phyloP scores from a whole-genome alignment of 2,329 filamentous ascomycete genomes.

The Zasmidium cellare region DNA sequence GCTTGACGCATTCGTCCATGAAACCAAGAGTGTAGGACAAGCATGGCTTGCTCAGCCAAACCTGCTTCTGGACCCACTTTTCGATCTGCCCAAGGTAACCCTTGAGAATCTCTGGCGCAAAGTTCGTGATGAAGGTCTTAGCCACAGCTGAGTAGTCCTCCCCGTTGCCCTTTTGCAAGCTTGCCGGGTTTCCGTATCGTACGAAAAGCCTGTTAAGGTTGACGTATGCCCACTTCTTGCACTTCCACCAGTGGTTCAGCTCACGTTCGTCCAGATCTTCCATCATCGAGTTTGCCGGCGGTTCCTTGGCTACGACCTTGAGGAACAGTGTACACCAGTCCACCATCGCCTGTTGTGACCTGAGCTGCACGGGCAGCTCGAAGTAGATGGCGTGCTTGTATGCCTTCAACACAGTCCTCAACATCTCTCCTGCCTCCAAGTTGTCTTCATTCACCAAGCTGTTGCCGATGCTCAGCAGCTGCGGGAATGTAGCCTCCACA shows the following conservation, averaged over 20 bases:
- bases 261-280: conserved; percentile 85
- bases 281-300: conserved; percentile 74
- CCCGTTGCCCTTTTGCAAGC: conserved; percentile 70
- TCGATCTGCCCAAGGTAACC: conserved; percentile 93
- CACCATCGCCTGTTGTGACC: conserved; percentile 79
- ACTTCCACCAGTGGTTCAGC: conserved; percentile 98
- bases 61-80: conserved; percentile 92
- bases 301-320: conserved; percentile 80
- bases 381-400: conserved; percentile 98
- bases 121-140: conserved; percentile 85
- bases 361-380: conserved; percentile 76
- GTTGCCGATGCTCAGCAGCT: conserved; percentile 81
- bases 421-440: conserved; percentile 93
- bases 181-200: conserved; percentile 82
- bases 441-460: conserved; percentile 87
- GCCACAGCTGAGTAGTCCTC: conserved; percentile 79
- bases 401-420: conserved; percentile 90
- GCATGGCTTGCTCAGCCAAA: conserved; percentile 93
- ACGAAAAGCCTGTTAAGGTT: conserved; percentile 96
- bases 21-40: conserved; percentile 92
- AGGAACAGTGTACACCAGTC: conserved; percentile 97
- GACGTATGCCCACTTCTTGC: conserved; percentile 99
- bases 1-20: conserved; percentile 94
- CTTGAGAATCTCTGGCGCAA: conserved; percentile 94
- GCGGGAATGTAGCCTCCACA: conserved; percentile 85